A percentile compares a stretch with the other conserved stretches of the same genome.
phyloP scores from a whole-genome alignment of 1,139 yeast genomes.

The Dujonia santamariae region DNA sequence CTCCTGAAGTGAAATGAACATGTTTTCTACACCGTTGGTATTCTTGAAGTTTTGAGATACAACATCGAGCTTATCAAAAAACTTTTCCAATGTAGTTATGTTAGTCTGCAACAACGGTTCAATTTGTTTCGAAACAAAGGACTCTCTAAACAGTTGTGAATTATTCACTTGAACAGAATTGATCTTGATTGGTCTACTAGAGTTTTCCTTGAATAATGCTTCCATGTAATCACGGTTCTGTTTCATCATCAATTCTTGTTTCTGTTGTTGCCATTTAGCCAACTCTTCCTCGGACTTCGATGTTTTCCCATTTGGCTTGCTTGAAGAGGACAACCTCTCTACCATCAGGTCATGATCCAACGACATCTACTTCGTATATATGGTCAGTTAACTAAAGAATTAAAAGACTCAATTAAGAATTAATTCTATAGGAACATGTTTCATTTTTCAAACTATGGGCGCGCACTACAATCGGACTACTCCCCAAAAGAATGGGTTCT shows the following conservation, averaged over 20 bases:
- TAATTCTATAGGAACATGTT: no score
- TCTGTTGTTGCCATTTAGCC: conserved; percentile 25
- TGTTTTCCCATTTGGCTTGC: conserved; percentile 10
- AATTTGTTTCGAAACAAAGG: conserved; percentile 54
- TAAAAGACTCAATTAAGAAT: no score
- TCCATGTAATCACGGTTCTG: conserved; percentile 43
- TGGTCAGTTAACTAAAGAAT: no score
- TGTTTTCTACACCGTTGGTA: conserved; percentile 44
- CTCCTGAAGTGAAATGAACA: conserved; percentile 2
- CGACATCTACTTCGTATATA: conserved; percentile 15
- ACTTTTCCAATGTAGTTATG: conserved; percentile 30
- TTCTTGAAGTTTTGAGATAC: conserved; percentile 40
- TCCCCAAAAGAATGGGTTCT: no score
- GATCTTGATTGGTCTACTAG: conserved; percentile 43
- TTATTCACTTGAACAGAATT: conserved; percentile 55
- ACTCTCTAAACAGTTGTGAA: conserved; percentile 47
- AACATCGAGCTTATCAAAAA: conserved; percentile 39
- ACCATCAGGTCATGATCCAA: conserved; percentile 27
- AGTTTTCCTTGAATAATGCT: conserved; percentile 37
- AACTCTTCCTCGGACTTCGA: conserved; percentile 30
- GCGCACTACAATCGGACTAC: no score
- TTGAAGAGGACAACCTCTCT: conserved; percentile 20
- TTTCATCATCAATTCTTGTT: conserved; percentile 30
- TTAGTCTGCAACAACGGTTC: conserved; percentile 44
- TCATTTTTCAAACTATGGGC: no score